phyloP scores from a whole-genome alignment of 768 basidiomycete genomes.

The Boletus speciosus region DNA sequence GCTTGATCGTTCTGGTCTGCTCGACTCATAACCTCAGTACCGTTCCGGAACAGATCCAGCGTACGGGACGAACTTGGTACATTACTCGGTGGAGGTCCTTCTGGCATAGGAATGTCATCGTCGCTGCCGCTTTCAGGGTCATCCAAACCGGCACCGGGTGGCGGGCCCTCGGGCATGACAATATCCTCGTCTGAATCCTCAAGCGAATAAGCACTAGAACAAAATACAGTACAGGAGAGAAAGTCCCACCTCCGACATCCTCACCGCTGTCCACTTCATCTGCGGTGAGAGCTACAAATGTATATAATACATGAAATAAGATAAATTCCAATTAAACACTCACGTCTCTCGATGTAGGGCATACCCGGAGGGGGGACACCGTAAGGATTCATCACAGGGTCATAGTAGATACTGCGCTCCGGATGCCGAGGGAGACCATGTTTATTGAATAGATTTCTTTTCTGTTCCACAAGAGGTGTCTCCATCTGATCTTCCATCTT shows the following conservation, averaged over 20 bases:
- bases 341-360: slow-evolving; percentile 90
- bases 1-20: slow-evolving; percentile 10
- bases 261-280: slow-evolving; percentile 65
- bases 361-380: slow-evolving; percentile 94
- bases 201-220: background rate
- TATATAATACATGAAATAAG: background rate
- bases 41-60: background rate
- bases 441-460: slow-evolving; percentile 73
- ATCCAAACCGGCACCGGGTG: slow-evolving; percentile 42
- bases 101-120: slow-evolving; percentile 88
- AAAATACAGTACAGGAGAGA: background rate
- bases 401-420: slow-evolving; percentile 90
- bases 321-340: slow-evolving; percentile 29
- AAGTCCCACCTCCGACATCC: slow-evolving; percentile 44
- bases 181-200: slow-evolving; percentile 53
- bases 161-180: slow-evolving; percentile 58
- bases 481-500: slow-evolving; percentile 40
- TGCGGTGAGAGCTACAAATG: slow-evolving; percentile 49
- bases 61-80: slow-evolving; percentile 16
- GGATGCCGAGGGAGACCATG: slow-evolving; percentile 86
- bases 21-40: background rate
- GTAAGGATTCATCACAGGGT: slow-evolving; percentile 88
- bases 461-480: slow-evolving; percentile 39
- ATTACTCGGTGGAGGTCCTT: slow-evolving; percentile 61
- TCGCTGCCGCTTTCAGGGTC: slow-evolving; percentile 54